These are phyloP conservation scores for Cucurbitaria berberidis DNA, from an alignment of 2,329 filamentous ascomycete genomes.

Conservation along the genomic window DNA sequence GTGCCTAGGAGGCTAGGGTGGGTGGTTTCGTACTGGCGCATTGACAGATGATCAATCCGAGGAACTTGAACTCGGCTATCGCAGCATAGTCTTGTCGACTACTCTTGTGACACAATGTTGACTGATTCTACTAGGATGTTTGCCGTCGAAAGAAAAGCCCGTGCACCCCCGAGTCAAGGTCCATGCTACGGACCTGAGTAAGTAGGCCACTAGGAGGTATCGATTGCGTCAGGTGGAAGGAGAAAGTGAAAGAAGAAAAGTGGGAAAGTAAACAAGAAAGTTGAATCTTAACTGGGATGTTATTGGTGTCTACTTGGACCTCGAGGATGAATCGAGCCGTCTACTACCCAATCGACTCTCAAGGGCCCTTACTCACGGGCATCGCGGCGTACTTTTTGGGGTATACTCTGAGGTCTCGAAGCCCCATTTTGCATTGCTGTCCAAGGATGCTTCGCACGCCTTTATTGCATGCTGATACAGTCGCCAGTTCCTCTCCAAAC, in stretches of 20 bases:
- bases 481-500: constrained; percentile 18
- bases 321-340: background rate
- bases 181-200: no score
- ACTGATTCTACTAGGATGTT: background rate
- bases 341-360: background rate
- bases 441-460: constrained; percentile 7
- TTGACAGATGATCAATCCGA: background rate
- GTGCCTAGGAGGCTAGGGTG: constrained; percentile 3
- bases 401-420: constrained; percentile 20
- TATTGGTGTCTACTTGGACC: constrained; percentile 1
- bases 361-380: background rate
- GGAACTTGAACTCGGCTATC: background rate
- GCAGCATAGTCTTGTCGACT: no score
- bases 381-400: constrained; percentile 20
- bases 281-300: background rate
- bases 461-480: constrained; percentile 13
- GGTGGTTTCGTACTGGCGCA: background rate
- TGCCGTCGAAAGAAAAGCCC: background rate
- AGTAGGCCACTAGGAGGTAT: no score
- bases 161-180: no score
- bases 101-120: background rate
- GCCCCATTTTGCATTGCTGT: constrained; percentile 15
- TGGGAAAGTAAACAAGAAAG: background rate
- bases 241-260: no score
- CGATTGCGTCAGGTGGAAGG: no score